phyloP scores from a whole-genome alignment of 2,329 filamentous ascomycete species.

The Colletotrichum chlorophyti region DNA sequence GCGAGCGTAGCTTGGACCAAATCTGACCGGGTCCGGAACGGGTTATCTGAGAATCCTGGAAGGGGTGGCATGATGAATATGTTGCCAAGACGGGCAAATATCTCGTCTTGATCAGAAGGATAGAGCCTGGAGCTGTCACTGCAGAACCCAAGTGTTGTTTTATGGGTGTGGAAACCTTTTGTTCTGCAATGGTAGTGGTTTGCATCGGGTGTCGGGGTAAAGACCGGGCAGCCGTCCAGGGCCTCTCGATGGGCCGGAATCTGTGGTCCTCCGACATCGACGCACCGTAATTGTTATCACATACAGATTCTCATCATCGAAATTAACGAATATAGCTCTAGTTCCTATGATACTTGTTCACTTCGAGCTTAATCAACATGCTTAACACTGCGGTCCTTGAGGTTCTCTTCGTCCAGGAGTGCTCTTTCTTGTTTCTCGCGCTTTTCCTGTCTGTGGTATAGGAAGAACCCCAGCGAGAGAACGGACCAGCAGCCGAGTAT shows the following conservation, averaged over 20 bases:
- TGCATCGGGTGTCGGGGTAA: constrained; percentile 8
- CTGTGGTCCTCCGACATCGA: no score
- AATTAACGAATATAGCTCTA: neutral
- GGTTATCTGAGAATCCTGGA: constrained; percentile 49
- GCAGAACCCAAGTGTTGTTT: constrained; percentile 10
- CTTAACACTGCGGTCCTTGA: constrained; percentile 12
- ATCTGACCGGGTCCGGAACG: constrained; percentile 42
- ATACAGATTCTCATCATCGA: no score
- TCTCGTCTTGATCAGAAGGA: neutral
- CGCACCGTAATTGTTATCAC: no score
- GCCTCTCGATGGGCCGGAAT: neutral
- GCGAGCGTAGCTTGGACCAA: constrained; percentile 42
- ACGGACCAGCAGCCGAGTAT: constrained; percentile 25
- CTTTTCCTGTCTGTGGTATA: constrained; percentile 22
- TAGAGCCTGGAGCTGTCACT: neutral
- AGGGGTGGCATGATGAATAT: constrained; percentile 42
- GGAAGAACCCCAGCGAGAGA: constrained; percentile 19
- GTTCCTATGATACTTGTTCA: neutral
- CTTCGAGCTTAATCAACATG: constrained; percentile 6
- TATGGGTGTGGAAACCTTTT: neutral
- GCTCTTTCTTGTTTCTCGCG: neutral
- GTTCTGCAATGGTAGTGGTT: neutral
- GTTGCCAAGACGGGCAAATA: no score
- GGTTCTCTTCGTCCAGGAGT: constrained; percentile 9
- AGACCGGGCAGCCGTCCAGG: neutral